Percentiles rank a stretch among this genome's conserved stretches.
Conservation (phyloP, 2,329 filamentous ascomycete genomes). For the Phialophora chinensis region DNA sequence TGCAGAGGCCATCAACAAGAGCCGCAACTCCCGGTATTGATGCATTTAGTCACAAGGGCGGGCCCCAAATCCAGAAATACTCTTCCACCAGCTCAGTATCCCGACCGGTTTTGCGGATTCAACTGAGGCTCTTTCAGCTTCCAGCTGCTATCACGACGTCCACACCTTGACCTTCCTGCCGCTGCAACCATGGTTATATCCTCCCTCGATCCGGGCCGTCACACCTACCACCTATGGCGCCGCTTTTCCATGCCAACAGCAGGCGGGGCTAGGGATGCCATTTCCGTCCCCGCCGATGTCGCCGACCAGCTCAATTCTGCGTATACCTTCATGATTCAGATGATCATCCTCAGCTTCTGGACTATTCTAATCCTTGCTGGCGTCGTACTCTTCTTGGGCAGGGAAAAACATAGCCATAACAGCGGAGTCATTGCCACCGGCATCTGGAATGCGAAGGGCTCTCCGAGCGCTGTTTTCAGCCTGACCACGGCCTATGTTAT, state of each 20-base stretch:
- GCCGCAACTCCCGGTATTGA: too few relatives aligned
- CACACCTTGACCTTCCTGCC: neutral
- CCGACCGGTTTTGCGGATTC: too few relatives aligned
- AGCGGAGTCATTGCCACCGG: conserved; percentile 19
- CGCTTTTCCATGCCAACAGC: conserved; percentile 16
- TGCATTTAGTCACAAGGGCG: too few relatives aligned
- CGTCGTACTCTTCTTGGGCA: conserved; percentile 16
- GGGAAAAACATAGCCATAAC: conserved; percentile 20
- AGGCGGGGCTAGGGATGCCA: conserved; percentile 9
- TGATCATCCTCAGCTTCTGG: conserved; percentile 21
- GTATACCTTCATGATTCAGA: conserved; percentile 18
- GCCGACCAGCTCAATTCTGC: conserved; percentile 20
- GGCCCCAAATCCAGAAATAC: too few relatives aligned
- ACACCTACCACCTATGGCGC: conserved; percentile 18
- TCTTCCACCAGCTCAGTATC: too few relatives aligned
- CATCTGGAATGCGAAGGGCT: conserved; percentile 17
- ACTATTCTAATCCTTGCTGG: conserved; percentile 12
- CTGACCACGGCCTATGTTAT: conserved; percentile 10
- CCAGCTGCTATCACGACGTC: neutral
- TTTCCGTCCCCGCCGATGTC: conserved; percentile 9
- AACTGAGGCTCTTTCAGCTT: too few relatives aligned
- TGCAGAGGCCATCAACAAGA: too few relatives aligned
- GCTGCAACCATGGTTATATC: conserved; percentile 13
- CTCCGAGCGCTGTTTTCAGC: conserved; percentile 10
- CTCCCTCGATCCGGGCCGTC: conserved; percentile 4